Base-by-base conservation (phyloP, 1,284 basidiomycete genomes). In the Peniophora sp. region DNA sequence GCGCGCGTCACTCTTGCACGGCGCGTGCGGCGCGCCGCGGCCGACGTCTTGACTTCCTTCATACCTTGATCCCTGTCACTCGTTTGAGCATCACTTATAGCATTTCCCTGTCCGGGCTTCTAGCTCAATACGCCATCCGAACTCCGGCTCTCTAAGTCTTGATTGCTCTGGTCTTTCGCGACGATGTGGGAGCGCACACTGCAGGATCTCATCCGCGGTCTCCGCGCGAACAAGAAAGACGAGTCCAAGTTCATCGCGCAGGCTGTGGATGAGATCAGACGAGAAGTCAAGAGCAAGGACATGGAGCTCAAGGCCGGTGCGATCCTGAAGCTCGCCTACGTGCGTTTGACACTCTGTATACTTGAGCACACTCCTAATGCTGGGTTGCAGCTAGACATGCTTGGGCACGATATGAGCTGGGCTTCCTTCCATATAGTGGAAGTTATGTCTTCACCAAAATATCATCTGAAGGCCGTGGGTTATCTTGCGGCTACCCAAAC, bases 231-330 rank as follows among this genome's bases (percentile, higher is more conserved):
- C 71, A 91, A 89, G 72, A 78, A 80, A 59, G 89, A 91, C 71
- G 86, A 91, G 66, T 70, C 79, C 62, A 87, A 84, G 65, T 91
- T 91, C 69, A 87, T 91, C 58, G 77, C 82, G 0, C 81, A 86
- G 60, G 88, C 85, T 0, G 82, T 91, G 14, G 84, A 89, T 53
- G 87, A 99, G 74, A 97, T 98, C 60, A 75, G 92, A 54, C 76
- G 80, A 52, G 97, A 99, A 72, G 85, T 98, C 61, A 89, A 84
- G 69, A 84, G 81, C 61, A 93, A 92, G 62, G 97, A 99, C 64
- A 96, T 98, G 89, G 91, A 93, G 58, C 78, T 99, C 58, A 99
- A 99, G 69, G 92, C 93, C 0, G 93, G 81, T 27, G 97, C 94
- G 0, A 83, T 98, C 39, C 77, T 99, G 64, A 99, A 99, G 70